Conservation (phyloP, 1,284 basidiomycete genomes). For the Ganoderma lucidum region DNA sequence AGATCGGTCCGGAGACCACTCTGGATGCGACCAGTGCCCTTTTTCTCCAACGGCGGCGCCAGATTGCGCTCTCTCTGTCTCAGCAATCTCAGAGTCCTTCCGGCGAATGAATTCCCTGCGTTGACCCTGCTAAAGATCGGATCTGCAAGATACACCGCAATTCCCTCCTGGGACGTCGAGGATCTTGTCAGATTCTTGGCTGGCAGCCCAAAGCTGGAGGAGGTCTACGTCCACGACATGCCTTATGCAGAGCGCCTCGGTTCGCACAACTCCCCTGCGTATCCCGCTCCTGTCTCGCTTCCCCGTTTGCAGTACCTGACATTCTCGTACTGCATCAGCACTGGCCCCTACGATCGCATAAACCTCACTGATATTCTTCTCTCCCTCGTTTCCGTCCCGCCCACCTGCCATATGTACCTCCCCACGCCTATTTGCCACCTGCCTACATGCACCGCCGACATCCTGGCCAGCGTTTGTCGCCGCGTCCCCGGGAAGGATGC, state of each 20-base stretch:
- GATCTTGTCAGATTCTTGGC: constrained; percentile 11
- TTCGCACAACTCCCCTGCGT: too few species aligned
- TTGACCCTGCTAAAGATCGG: background rate
- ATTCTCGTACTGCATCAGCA: background rate
- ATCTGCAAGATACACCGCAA: background rate
- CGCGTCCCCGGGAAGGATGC: background rate
- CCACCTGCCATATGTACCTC: constrained; percentile 11
- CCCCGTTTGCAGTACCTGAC: constrained; percentile 6
- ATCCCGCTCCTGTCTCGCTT: background rate
- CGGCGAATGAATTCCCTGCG: constrained; percentile 7
- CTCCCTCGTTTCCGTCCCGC: background rate
- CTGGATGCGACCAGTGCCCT: background rate
- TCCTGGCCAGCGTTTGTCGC: background rate
- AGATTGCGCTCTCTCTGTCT: constrained; percentile 14
- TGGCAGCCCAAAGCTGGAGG: constrained; percentile 8
- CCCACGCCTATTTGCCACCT: background rate
- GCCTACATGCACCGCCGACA: background rate
- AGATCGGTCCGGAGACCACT: too few species aligned
- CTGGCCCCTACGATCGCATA: background rate
- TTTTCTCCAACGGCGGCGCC: background rate
- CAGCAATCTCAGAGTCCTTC: background rate
- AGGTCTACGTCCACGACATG: constrained; percentile 4
- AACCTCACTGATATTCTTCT: background rate
- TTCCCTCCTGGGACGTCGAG: background rate
- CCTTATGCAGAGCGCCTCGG: too few species aligned